Evolutionary conservation across 441 rosid genomes (phyloP).

Genomic region (Arabidopsis lyrata): DNA sequence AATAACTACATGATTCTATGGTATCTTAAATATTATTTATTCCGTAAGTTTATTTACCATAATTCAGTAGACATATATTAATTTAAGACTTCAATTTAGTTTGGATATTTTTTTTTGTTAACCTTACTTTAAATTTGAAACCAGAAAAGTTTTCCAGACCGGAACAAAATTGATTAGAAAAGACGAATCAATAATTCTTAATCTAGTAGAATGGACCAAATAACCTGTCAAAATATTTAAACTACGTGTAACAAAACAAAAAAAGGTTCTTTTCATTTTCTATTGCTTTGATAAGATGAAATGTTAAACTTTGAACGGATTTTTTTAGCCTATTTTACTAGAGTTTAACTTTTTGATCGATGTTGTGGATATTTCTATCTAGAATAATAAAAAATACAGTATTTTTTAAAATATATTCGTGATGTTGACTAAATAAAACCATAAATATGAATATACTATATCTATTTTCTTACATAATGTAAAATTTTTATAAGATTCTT

Average conservation of each 20-base stretch:
- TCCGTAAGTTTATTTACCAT: background rate
- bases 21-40: background rate
- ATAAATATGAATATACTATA: background rate
- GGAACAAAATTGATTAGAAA: no score
- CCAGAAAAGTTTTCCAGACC: no score
- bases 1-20: background rate
- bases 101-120: background rate
- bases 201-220: background rate
- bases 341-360: background rate
- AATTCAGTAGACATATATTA: background rate
- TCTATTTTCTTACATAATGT: conserved; percentile 2
- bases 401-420: background rate
- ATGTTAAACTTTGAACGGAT: no score
- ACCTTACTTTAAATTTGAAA: background rate
- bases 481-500: background rate
- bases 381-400: no score
- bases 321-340: background rate
- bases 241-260: no score
- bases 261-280: no score
- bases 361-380: background rate
- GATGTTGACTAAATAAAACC: background rate
- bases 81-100: background rate
- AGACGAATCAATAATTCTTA: background rate
- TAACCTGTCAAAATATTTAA: background rate
- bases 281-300: no score